These are phyloP conservation scores for Aureobasidium musti DNA, from an alignment of 2,329 filamentous ascomycete genomes.

Conservation along the genomic window DNA sequence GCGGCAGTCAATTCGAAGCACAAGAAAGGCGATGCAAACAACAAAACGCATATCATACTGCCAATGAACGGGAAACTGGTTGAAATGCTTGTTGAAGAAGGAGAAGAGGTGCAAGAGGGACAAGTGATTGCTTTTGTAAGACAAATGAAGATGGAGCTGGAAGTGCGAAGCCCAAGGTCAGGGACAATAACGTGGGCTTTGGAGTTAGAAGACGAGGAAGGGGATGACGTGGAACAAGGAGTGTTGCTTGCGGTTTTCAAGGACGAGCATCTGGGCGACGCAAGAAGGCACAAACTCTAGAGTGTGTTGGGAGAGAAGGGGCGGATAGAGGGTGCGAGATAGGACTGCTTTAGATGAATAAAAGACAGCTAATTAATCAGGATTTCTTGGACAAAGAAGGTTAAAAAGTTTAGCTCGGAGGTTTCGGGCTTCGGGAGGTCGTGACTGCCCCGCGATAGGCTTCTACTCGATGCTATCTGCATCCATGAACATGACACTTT, in stretches of 20 bases:
- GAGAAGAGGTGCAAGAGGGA: conserved; percentile 53
- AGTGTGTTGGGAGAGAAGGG: no score
- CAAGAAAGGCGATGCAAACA: conserved; percentile 52
- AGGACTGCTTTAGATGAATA: not conserved
- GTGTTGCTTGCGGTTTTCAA: not conserved
- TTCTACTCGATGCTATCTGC: not conserved
- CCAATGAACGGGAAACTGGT: conserved; percentile 62
- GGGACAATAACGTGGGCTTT: conserved; percentile 56
- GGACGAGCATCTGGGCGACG: not conserved
- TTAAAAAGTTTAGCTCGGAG: not conserved
- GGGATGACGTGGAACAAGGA: conserved; percentile 51
- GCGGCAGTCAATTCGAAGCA: conserved; percentile 47
- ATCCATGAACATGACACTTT: not conserved
- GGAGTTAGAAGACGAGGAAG: conserved; percentile 58
- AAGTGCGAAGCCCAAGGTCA: conserved; percentile 55
- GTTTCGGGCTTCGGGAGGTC: not conserved
- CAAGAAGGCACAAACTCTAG: not conserved
- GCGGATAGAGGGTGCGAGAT: no score
- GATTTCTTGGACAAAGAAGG: not conserved
- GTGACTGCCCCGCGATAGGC: conserved; percentile 1
- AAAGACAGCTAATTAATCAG: not conserved
- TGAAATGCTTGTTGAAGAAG: conserved; percentile 59
- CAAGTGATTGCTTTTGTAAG: conserved; percentile 61
- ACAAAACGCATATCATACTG: conserved; percentile 57
- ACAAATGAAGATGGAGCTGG: conserved; percentile 72